A percentile compares a stretch with the other conserved stretches of the same genome.
Evolutionary conservation across 106 monocot species (phyloP).

Genomic region (Phalaenopsis equestris): DNA sequence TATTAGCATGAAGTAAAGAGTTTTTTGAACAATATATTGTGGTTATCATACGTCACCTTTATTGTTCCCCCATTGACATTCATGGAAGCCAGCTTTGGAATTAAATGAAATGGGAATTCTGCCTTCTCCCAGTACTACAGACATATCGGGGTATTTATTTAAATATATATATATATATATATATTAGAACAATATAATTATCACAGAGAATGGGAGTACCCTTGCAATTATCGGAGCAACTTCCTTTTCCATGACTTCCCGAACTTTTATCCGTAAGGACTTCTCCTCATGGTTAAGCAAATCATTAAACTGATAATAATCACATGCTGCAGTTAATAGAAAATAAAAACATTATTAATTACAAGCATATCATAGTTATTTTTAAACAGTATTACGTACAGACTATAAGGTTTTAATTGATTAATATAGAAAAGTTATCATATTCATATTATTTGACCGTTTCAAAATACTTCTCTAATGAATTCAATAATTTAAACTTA

Average conservation of each 20-base stretch:
- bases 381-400: neutral
- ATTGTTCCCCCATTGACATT: constrained; percentile 75
- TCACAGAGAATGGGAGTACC: constrained; percentile 23
- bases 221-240: constrained; percentile 81
- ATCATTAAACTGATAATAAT: constrained; percentile 85
- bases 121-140: constrained; percentile 94
- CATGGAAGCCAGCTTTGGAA: constrained; percentile 62
- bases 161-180: neutral
- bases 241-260: constrained; percentile 73
- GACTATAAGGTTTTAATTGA: neutral
- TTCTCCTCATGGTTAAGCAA: constrained; percentile 65
- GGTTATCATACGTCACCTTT: constrained; percentile 20
- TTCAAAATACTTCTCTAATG: neutral
- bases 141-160: neutral
- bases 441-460: too few species aligned
- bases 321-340: constrained; percentile 41
- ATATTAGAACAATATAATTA: neutral
- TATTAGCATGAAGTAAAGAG: neutral
- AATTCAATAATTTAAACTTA: constrained; percentile 10
- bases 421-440: neutral
- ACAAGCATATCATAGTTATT: neutral
- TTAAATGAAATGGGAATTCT: constrained; percentile 73
- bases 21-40: constrained; percentile 3
- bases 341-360: too few species aligned
- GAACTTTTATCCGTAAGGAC: constrained; percentile 40